Evolutionary conservation across 371 early-diverging fungal genomes (phyloP), one percentile per base, ranked within the genome.

Genomic region (Mucor velutinosus): DNA sequence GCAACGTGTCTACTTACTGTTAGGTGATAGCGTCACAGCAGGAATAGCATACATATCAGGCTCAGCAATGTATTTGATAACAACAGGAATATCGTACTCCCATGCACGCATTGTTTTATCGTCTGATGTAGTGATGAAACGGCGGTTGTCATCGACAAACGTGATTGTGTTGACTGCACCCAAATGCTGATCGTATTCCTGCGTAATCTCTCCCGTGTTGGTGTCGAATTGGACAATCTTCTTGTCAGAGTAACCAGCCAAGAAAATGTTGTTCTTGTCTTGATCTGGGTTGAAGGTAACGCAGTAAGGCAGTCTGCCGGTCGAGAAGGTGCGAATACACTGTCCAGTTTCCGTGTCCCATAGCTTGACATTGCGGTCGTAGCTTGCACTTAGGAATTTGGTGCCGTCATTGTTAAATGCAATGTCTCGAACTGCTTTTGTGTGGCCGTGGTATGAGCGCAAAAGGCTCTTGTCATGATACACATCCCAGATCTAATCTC

Each of bases 291-390:
- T 90, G 79, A 97, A 96, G 63, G 87, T 90, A 17, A 92, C 92
- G 58, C 95, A 95, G 71, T 94, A 93, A 21, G 98, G 98, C 4
- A 92, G 88, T 67, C 90, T 89, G 33, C 92, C 90, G 4, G 90
- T 90, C 4, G 89, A 87, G 66, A 94, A 95, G 3, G 88, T 74
- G 5, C 87, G 87, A 21, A 94, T 89, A 71, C 97, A 97, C 81
- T 94, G 76, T 19, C 71, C 96, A 19, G 97, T 98, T 71, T 97
- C 97, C 0, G 97, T 97, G 75, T 99, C 99, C 98, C 98, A 99
- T 43, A 96, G 76, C 76, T 98, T 98, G 33, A 96, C 86, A 67
- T 86, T 92, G 63, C 90, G 89, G 77, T 99, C 99, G 70, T 95
- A 97, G 60, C 93, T 90, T 32, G 95, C 93, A 73, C 92, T 93